Percentiles rank a stretch among this genome's conserved stretches.
phyloP scores from a whole-genome alignment of 2,329 filamentous ascomycete species.

The Aspergillus arachidicola region DNA sequence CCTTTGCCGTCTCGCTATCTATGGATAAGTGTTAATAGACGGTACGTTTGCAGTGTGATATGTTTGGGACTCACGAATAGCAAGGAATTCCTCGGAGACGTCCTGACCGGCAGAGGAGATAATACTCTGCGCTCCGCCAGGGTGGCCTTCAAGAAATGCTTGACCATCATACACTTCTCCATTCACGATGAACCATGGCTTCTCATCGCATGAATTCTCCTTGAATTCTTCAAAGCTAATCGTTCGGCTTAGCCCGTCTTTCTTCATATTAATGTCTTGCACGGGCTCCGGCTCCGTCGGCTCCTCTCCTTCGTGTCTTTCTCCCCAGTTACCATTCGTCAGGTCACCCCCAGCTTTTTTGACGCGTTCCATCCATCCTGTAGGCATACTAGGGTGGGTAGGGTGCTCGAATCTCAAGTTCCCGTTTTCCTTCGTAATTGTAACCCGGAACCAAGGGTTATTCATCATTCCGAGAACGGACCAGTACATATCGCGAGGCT shows the following conservation, averaged over 20 bases:
- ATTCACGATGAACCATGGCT: slow-evolving; percentile 86
- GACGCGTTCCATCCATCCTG: slow-evolving; percentile 91
- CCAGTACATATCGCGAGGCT: slow-evolving; percentile 96
- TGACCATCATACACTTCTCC: slow-evolving; percentile 90
- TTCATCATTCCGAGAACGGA: slow-evolving; percentile 97
- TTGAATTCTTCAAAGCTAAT: slow-evolving; percentile 74
- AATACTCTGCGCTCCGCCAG: slow-evolving; percentile 84
- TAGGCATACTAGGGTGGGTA: slow-evolving; percentile 75
- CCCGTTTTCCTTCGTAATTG: slow-evolving; percentile 69
- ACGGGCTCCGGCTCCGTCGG: slow-evolving; percentile 51
- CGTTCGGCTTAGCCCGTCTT: slow-evolving; percentile 61
- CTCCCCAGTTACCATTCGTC: slow-evolving; percentile 82
- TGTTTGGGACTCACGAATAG: slow-evolving; percentile 71
- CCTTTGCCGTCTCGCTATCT: slow-evolving; percentile 91
- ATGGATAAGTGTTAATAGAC: slow-evolving; percentile 26
- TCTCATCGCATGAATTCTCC: slow-evolving; percentile 64
- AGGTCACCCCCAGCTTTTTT: slow-evolving; percentile 82
- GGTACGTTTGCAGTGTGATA: neutral
- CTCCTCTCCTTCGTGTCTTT: slow-evolving; percentile 59
- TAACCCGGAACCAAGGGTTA: slow-evolving; percentile 87
- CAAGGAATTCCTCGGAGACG: slow-evolving; percentile 83
- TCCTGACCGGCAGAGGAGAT: slow-evolving; percentile 79
- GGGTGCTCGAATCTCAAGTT: slow-evolving; percentile 81
- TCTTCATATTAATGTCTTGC: slow-evolving; percentile 76
- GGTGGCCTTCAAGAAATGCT: slow-evolving; percentile 76